Evolutionary conservation across 1,139 yeast genomes (phyloP), one percentile per base, ranked within the genome.

Genomic region (Kodamaea sp.): DNA sequence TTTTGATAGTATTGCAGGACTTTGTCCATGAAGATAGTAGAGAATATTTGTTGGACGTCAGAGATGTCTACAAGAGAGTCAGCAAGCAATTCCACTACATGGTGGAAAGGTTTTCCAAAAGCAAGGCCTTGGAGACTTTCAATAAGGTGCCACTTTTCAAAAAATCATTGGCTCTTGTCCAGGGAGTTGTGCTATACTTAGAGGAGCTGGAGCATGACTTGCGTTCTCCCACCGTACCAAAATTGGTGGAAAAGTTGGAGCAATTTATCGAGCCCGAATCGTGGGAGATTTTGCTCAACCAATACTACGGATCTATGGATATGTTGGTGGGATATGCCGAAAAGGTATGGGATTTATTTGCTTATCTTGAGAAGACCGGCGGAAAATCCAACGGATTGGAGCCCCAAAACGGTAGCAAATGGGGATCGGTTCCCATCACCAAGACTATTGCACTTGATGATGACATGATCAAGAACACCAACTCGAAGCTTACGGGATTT

Each of bases 231-330:
- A 18, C 18, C 4, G 28, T 16, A 6, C 18, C 23, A 9, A 31
- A 28, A 3, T n/a, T 32, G 13, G 22, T 36, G 12, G 12, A n/a
- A 4, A 15, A 12, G 8, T 29, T 32, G 24, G 28, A 32, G 18
- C 15, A 24, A 10, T 24, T 11, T 15, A 12, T 36, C 6, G 16
- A n/a, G 3, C 15, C 11, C 10, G 23, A 26, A 11, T n/a, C 21
- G 20, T 50, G 54, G 49, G 45, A 46, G n/a, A 29, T 49, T 15
- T 43, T 60, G 21, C 35, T 54, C 10, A 48, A 59, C 32, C 32
- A 41, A 11, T 56, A 49, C 38, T 63, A 61, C 44, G 71, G 70
- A 1, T 58, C 65, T 22, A 43, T 43, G 31, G 61, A 56, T n/a
- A 56, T 57, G 27, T 47, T 62, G 34, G 37, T 42, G 5, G 39